Evolutionary conservation across 139 green algal species (phyloP).

Genomic region (Coccomyxa sp.): DNA sequence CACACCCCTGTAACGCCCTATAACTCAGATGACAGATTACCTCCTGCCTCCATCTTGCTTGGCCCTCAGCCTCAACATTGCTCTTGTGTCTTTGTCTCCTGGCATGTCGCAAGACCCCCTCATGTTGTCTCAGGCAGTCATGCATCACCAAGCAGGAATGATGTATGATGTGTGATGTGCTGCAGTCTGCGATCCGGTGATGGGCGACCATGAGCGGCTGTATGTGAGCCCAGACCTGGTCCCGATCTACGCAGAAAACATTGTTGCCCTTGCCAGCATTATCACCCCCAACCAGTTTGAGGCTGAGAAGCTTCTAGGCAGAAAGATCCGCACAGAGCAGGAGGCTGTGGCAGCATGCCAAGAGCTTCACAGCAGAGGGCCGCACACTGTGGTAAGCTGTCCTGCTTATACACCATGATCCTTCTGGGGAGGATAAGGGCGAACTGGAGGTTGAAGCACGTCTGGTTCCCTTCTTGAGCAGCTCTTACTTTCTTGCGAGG

Average conservation of each 20-base stretch:
- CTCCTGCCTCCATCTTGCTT: conserved; percentile 8
- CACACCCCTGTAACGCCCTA: neutral
- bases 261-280: conserved; percentile 67
- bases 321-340: conserved; percentile 40
- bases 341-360: conserved; percentile 57
- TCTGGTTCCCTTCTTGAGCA: neutral
- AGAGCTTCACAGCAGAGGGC: conserved; percentile 53
- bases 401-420: neutral
- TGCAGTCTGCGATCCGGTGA: conserved; percentile 91
- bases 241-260: conserved; percentile 47
- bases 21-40: neutral
- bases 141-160: no score
- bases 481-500: neutral
- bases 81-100: no score
- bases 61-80: no score
- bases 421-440: neutral
- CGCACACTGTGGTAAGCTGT: conserved; percentile 76
- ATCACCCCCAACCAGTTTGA: conserved; percentile 92
- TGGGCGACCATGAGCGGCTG: conserved; percentile 85
- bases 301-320: conserved; percentile 72
- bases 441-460: neutral
- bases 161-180: neutral
- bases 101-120: no score
- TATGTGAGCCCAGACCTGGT: conserved; percentile 79
- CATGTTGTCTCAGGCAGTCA: no score